Base-by-base conservation (phyloP, 163 green algal species). In the Chlamydomonas reinhardtii region DNA sequence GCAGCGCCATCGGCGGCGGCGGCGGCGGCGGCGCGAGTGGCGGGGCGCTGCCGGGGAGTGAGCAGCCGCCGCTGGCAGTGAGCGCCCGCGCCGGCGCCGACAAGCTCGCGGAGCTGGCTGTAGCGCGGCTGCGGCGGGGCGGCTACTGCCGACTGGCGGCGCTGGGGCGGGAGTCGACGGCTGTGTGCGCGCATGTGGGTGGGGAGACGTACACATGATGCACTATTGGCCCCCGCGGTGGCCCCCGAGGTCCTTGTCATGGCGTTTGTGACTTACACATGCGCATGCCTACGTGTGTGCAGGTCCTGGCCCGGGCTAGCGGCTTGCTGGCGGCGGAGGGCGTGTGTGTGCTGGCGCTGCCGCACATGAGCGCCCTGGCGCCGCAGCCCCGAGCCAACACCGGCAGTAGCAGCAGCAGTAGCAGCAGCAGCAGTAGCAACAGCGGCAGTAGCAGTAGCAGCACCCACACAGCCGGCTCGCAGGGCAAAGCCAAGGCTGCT, bases 111-210 rank as follows among this genome's bases (percentile, higher is more conserved):
- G 37, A 29, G 12, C 32, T 77, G 52, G 37, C 70, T 24, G 32
- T 9, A 31, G 68, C 29, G 16, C 79, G 68, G 35, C 52, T 85
- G n/a, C 79, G 79, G 4, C 14, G 43, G 4, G 14, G 54, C 25
- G 79, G 79, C 48, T 48, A 56, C 68, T 77, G 68, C 32, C 25
- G 39, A 0, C 34, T 85, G 68, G 68, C 31, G 15, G 68, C 79
- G 32, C 32, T 85, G 66, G 79, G 79, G 6, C 65, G 22, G 6
- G 65, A 56, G 3, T 65, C 77, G 14, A n/a, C 66, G 43, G 71
- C 64, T 16, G 15, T 59, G 8, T 52, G 66, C 29, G 27, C 75
- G 29, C 66, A 73, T 31, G 66, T 73, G 66, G 61, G 61, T n/a
- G 14, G 19, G 8, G 6, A 4, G 59, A 31, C 25, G 61, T 68